Conservation (phyloP, 2,329 filamentous ascomycete species). For the Penicillium sp. region DNA sequence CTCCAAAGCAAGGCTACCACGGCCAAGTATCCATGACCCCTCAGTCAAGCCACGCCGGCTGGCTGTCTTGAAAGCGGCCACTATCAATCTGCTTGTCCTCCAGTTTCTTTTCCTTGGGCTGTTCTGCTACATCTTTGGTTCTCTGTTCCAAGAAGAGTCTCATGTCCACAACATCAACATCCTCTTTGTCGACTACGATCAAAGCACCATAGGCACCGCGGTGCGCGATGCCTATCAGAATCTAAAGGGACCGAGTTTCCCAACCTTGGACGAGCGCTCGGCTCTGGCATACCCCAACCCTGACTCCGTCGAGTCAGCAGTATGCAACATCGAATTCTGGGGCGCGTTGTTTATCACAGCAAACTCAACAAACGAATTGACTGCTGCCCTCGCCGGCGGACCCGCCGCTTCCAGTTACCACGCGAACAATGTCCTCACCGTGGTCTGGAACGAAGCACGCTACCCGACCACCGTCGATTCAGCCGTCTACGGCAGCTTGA, state of each 20-base stretch:
- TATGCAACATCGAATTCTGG: slow-evolving; percentile 42
- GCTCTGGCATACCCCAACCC: slow-evolving; percentile 21
- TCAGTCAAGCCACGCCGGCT: slow-evolving; percentile 20
- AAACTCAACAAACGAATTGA: slow-evolving; percentile 43
- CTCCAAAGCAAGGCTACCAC: slow-evolving; percentile 17
- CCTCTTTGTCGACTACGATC: slow-evolving; percentile 44
- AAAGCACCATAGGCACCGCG: slow-evolving; percentile 35
- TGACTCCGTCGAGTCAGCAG: slow-evolving; percentile 22
- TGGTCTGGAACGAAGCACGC: slow-evolving; percentile 50
- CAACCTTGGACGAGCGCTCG: slow-evolving; percentile 31
- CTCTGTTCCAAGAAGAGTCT: slow-evolving; percentile 35
- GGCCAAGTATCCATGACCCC: slow-evolving; percentile 22
- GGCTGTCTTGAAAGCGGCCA: slow-evolving; percentile 20
- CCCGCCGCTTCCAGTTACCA: slow-evolving; percentile 39
- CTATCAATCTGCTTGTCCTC: slow-evolving; percentile 34
- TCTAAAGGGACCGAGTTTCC: slow-evolving; percentile 31
- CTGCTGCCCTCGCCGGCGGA: slow-evolving; percentile 38
- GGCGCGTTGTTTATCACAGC: slow-evolving; percentile 33
- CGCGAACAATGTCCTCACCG: slow-evolving; percentile 36
- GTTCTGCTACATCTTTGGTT: slow-evolving; percentile 42
- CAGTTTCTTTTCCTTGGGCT: slow-evolving; percentile 41
- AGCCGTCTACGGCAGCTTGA: slow-evolving; percentile 34
- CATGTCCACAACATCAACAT: slow-evolving; percentile 39
- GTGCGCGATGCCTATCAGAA: slow-evolving; percentile 34
- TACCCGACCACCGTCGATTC: slow-evolving; percentile 44